A percentile compares a stretch with the other conserved stretches of the same genome.
These are phyloP conservation scores for Penicillium herquei DNA, from an alignment of 495 filamentous ascomycete genomes.

Conservation along the genomic window DNA sequence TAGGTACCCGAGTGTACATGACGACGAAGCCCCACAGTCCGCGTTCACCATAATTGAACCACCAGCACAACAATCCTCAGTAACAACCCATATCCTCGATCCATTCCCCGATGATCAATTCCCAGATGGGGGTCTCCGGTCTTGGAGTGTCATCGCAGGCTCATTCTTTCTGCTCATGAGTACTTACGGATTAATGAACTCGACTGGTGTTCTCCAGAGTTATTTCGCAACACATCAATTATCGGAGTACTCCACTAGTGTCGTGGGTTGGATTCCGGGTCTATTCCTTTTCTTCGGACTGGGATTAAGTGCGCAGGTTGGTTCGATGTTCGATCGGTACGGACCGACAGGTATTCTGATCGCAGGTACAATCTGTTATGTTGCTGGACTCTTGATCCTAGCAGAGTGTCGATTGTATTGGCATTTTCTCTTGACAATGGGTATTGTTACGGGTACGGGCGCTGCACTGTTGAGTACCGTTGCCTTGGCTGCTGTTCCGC, in stretches of 20 bases:
- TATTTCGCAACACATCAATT: conserved; percentile 63
- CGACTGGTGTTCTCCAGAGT: conserved; percentile 60
- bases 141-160: conserved; percentile 63
- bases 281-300: conserved; percentile 63
- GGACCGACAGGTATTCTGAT: conserved; percentile 55
- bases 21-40: conserved; percentile 16
- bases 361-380: conserved; percentile 49
- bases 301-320: conserved; percentile 60
- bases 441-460: conserved; percentile 55
- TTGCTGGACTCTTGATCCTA: conserved; percentile 54
- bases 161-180: conserved; percentile 62
- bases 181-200: conserved; percentile 62
- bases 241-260: conserved; percentile 48
- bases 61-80: conserved; percentile 16
- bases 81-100: conserved; percentile 18
- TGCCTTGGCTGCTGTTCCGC: conserved; percentile 35
- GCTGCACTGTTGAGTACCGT: conserved; percentile 58
- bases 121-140: conserved; percentile 58
- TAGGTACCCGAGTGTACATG: not conserved
- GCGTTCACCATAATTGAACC: conserved; percentile 25
- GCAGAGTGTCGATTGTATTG: conserved; percentile 56
- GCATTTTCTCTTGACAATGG: conserved; percentile 65
- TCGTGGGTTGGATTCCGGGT: conserved; percentile 66
- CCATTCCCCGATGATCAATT: conserved; percentile 35
- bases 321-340: conserved; percentile 63